A percentile compares a stretch with the other conserved stretches of the same genome.
Evolutionary conservation across 1,284 basidiomycete species (phyloP).

Genomic region (Marasmius oreades): DNA sequence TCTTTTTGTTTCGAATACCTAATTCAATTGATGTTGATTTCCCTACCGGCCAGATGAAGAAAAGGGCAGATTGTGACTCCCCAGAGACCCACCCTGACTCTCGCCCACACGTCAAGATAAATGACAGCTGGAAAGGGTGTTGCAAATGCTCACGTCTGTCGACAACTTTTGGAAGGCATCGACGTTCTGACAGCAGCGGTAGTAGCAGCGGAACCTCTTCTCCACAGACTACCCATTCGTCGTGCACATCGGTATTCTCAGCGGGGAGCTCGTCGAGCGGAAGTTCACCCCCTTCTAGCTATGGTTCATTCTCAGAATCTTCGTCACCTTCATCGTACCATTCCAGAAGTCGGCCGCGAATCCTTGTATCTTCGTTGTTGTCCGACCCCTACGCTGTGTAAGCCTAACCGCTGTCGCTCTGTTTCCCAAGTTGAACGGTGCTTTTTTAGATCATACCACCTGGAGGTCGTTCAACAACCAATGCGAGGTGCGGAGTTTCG

Average conservation of each 20-base stretch:
- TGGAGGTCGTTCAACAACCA: conserved; percentile 81
- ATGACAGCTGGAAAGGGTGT: background rate
- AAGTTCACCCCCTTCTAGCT: conserved; percentile 36
- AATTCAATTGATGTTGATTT: background rate
- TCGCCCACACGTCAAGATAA: conserved; percentile 1
- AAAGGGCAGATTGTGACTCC: background rate
- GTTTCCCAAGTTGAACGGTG: background rate
- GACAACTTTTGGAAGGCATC: background rate
- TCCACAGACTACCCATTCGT: conserved; percentile 32
- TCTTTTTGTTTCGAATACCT: too few relatives aligned
- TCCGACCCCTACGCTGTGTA: conserved; percentile 50
- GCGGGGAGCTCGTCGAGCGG: conserved; percentile 30
- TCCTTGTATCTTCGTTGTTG: conserved; percentile 53
- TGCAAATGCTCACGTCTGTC: background rate
- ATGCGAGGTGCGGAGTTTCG: conserved; percentile 78
- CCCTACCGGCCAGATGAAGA: background rate
- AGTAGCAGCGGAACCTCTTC: conserved; percentile 36
- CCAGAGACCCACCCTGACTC: background rate
- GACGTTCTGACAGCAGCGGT: background rate
- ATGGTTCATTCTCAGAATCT: conserved; percentile 30
- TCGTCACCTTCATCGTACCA: conserved; percentile 30
- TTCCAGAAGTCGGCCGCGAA: conserved; percentile 40
- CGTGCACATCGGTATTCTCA: conserved; percentile 28
- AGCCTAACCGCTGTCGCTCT: conserved; percentile 16
- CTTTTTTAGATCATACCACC: conserved; percentile 58